phyloP scores from a whole-genome alignment of 73 alveolate genomes.

The Paramecium tetraurelia region DNA sequence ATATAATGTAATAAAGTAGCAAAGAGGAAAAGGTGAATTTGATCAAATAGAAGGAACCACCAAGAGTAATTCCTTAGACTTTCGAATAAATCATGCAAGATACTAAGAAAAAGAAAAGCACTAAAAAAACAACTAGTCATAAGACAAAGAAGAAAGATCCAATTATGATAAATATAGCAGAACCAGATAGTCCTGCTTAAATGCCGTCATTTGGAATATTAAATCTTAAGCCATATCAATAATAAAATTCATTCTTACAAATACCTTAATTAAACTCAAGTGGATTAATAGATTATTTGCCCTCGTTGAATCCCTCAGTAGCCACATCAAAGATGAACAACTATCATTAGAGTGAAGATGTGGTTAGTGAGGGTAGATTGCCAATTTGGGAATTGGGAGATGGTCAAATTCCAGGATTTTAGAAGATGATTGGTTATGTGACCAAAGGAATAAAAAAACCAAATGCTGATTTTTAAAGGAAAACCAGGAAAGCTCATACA shows the following conservation, averaged over 20 bases:
- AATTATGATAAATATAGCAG: conserved; percentile 24
- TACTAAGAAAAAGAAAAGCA: background rate
- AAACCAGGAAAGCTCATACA: conserved; percentile 11
- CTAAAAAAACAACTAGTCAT: background rate
- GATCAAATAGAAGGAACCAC: background rate
- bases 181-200: background rate
- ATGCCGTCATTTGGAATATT: background rate
- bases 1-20: background rate
- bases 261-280: conserved; percentile 26
- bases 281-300: background rate
- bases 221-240: background rate
- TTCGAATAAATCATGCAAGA: conserved; percentile 22
- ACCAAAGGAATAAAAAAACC: conserved; percentile 18
- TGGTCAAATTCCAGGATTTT: background rate
- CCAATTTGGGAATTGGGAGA: conserved; percentile 33
- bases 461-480: background rate
- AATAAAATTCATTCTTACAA: background rate
- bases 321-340: conserved; percentile 21
- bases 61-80: background rate
- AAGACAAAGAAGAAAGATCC: conserved; percentile 4
- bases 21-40: background rate
- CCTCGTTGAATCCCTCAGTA: background rate
- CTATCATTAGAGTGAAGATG: conserved; percentile 11
- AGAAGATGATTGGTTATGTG: background rate
- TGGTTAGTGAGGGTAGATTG: conserved; percentile 7